Percentiles rank a stretch among this genome's conserved stretches.
Conservation (phyloP, 176 grass and related monocot species). For the maize (Zea mays) region DNA sequence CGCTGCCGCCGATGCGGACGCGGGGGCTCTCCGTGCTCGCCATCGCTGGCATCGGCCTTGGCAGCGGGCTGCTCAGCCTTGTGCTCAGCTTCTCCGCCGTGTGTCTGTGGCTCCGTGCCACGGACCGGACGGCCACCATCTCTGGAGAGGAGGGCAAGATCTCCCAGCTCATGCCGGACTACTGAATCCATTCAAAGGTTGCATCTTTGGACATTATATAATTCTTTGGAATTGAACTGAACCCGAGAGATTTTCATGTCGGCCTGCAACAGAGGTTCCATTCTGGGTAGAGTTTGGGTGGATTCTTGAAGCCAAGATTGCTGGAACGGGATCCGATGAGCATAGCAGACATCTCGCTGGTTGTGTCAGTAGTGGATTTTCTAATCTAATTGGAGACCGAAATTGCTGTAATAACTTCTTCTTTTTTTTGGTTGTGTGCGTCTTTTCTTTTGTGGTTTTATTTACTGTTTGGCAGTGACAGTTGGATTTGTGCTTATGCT, state of each 20-base stretch:
- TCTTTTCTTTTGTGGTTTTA: too few relatives aligned
- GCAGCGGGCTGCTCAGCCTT: slow-evolving; percentile 67
- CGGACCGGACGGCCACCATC: slow-evolving; percentile 39
- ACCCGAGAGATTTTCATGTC: not conserved
- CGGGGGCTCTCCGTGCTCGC: slow-evolving; percentile 62
- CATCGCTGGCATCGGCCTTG: slow-evolving; percentile 80
- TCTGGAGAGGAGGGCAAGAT: slow-evolving; percentile 74
- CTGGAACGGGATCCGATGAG: slow-evolving; percentile 12
- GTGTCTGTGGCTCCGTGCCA: slow-evolving; percentile 71
- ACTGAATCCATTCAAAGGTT: slow-evolving; percentile 42
- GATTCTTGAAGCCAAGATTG: slow-evolving; percentile 28
- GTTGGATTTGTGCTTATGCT: slow-evolving; percentile 14
- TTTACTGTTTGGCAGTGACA: slow-evolving; percentile 23
- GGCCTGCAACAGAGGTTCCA: not conserved
- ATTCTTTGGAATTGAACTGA: not conserved
- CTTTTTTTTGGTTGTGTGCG: not conserved
- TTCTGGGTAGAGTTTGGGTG: slow-evolving; percentile 9
- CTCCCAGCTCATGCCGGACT: slow-evolving; percentile 82
- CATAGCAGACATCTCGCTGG: slow-evolving; percentile 19
- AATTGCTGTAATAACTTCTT: not conserved
- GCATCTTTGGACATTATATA: not conserved
- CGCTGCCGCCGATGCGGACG: slow-evolving; percentile 44
- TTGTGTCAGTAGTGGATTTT: slow-evolving; percentile 29
- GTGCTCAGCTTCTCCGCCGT: slow-evolving; percentile 79
- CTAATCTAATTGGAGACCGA: not conserved